These are phyloP conservation scores for Gossypium stocksii DNA, from an alignment of 345 rosid species.

Conservation along the genomic window DNA sequence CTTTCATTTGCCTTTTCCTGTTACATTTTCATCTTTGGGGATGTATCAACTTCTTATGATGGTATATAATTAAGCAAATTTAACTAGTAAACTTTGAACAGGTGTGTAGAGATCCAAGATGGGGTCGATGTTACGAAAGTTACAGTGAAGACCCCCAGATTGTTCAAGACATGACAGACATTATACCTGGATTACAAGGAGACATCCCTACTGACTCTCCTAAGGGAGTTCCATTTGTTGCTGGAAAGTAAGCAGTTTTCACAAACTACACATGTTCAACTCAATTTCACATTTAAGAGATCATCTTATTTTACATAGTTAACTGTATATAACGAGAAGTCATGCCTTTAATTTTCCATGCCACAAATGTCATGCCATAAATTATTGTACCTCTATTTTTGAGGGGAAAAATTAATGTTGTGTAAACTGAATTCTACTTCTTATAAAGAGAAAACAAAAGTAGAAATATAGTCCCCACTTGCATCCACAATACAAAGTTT, in stretches of 20 bases:
- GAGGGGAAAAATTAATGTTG: background rate
- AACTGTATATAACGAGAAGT: background rate
- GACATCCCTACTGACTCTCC: constrained; percentile 45
- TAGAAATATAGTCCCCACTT: background rate
- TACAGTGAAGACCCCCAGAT: constrained; percentile 72
- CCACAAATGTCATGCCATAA: background rate
- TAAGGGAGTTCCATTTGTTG: constrained; percentile 57
- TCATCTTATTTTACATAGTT: background rate
- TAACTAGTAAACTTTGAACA: constrained; percentile 10
- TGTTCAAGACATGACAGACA: constrained; percentile 68
- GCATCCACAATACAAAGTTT: background rate
- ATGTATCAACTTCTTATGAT: background rate
- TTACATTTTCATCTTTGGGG: background rate
- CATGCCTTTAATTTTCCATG: background rate
- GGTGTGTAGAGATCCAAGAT: constrained; percentile 97
- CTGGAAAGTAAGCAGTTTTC: constrained; percentile 54
- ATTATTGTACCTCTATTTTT: background rate
- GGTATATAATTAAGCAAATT: background rate
- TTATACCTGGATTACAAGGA: constrained; percentile 81
- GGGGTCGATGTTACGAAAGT: constrained; percentile 97
- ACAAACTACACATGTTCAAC: background rate
- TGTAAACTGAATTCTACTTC: background rate
- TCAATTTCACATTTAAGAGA: background rate
- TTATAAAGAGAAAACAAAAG: background rate
- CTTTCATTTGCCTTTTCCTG: background rate